A percentile compares a stretch with the other conserved stretches of the same genome.
phyloP scores from a whole-genome alignment of 176 grass and related monocot genomes.

The Paspalum vaginatum region DNA sequence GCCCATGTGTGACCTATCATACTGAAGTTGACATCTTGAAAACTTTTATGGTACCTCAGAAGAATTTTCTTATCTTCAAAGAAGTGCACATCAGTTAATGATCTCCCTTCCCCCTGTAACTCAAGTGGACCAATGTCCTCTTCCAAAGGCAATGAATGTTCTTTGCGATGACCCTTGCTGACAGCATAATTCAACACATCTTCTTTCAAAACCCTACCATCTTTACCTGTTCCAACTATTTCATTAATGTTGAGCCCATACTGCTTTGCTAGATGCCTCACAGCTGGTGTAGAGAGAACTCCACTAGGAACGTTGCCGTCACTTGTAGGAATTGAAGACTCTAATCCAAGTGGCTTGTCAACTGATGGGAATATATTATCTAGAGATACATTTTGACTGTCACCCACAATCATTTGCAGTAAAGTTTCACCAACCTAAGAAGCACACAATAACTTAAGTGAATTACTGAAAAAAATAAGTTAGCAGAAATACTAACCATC shows the following conservation, averaged over 20 bases:
- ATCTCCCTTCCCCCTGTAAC: slow-evolving; percentile 41
- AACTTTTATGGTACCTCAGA: slow-evolving; percentile 68
- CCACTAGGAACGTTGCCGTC: slow-evolving; percentile 42
- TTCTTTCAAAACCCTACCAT: slow-evolving; percentile 84
- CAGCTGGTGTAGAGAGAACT: slow-evolving; percentile 73
- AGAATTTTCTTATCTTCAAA: slow-evolving; percentile 72
- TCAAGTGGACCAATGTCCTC: slow-evolving; percentile 38
- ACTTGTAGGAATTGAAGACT: slow-evolving; percentile 36
- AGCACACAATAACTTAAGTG: slow-evolving; percentile 33
- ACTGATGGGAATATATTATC: slow-evolving; percentile 42
- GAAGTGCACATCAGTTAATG: slow-evolving; percentile 13
- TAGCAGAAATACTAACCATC: not conserved
- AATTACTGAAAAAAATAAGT: slow-evolving; percentile 9
- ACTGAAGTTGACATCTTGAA: not conserved
- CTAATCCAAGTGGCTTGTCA: slow-evolving; percentile 34
- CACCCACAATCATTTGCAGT: slow-evolving; percentile 70
- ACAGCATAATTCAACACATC: slow-evolving; percentile 81
- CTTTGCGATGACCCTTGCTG: slow-evolving; percentile 56
- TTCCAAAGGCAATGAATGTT: slow-evolving; percentile 34
- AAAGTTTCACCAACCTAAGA: slow-evolving; percentile 94
- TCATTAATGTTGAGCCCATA: slow-evolving; percentile 70
- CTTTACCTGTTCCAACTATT: slow-evolving; percentile 73
- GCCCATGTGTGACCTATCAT: not conserved
- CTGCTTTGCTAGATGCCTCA: slow-evolving; percentile 81
- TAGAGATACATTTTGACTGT: slow-evolving; percentile 50